These are phyloP conservation scores for Thalassiosira exigua DNA, from an alignment of 352 stramenopile species.

Conservation along the genomic window DNA sequence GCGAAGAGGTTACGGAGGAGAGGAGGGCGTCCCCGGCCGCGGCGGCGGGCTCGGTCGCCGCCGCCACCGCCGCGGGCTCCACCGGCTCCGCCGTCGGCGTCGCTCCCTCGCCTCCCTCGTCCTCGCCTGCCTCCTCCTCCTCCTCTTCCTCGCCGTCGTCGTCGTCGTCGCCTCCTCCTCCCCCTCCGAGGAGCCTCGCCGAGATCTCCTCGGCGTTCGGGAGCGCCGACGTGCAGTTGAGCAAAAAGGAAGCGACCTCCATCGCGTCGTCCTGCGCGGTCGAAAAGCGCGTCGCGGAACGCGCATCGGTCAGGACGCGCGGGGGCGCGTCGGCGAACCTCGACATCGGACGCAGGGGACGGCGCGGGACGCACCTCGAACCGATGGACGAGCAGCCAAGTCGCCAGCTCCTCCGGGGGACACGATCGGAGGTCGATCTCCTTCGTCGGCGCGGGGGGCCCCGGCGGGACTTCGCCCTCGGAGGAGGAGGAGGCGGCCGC, in stretches of 20 bases:
- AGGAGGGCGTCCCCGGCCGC: too few relatives aligned
- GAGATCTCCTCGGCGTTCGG: conserved; percentile 60
- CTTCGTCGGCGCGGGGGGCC: neutral
- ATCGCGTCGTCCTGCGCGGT: conserved; percentile 53
- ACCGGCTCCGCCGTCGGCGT: neutral
- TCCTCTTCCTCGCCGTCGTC: conserved; percentile 7
- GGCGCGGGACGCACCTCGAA: conserved; percentile 30
- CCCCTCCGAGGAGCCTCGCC: conserved; percentile 31
- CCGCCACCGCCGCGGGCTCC: too few relatives aligned
- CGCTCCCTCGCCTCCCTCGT: neutral
- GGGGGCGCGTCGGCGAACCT: too few relatives aligned
- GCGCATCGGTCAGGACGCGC: too few relatives aligned
- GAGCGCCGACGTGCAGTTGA: conserved; percentile 44
- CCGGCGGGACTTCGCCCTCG: too few relatives aligned
- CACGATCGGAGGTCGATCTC: conserved; percentile 28
- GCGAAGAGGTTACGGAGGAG: neutral
- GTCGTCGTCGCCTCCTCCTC: conserved; percentile 22
- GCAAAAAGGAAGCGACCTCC: conserved; percentile 50
- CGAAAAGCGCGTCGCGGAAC: too few relatives aligned
- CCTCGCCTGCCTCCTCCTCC: conserved; percentile 13
- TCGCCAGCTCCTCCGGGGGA: conserved; percentile 32
- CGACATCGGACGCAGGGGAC: too few relatives aligned
- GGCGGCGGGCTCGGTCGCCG: neutral
- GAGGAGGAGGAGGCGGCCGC: neutral
- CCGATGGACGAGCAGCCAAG: conserved; percentile 36